A percentile compares a stretch with the other conserved stretches of the same genome.
phyloP scores from a whole-genome alignment of 2,329 filamentous ascomycete species.

The Ophidiomyces ophidiicola region DNA sequence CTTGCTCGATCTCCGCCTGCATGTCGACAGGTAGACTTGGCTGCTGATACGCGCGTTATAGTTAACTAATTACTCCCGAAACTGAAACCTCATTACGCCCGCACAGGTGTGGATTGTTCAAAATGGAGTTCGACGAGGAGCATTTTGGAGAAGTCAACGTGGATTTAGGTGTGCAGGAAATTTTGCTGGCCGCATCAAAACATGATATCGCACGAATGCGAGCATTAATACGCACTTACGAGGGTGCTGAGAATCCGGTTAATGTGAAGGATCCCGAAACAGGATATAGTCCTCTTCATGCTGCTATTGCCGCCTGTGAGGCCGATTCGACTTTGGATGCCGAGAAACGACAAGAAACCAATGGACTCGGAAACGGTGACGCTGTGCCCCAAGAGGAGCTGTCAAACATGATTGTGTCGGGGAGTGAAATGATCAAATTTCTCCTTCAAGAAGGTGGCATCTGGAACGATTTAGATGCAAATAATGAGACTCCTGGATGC shows the following conservation, averaged over 20 bases:
- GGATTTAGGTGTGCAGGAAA: slow-evolving; percentile 41
- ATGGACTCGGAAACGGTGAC: slow-evolving; percentile 19
- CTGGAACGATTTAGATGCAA: slow-evolving; percentile 86
- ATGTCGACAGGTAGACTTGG: too few species aligned
- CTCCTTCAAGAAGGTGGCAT: slow-evolving; percentile 82
- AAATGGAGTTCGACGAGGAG: slow-evolving; percentile 7
- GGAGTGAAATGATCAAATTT: slow-evolving; percentile 56
- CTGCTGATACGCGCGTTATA: too few species aligned
- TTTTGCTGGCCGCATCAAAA: slow-evolving; percentile 54
- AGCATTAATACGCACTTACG: slow-evolving; percentile 50
- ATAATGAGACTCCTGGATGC: slow-evolving; percentile 84
- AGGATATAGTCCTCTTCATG: slow-evolving; percentile 77
- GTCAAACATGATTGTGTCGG: slow-evolving; percentile 42
- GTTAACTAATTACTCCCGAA: too few species aligned
- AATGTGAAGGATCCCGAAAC: slow-evolving; percentile 75
- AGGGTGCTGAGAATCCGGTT: slow-evolving; percentile 41
- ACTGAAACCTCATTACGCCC: not conserved
- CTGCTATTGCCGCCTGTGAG: slow-evolving; percentile 68
- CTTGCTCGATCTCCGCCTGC: too few species aligned
- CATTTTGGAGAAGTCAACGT: slow-evolving; percentile 17
- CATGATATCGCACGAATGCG: slow-evolving; percentile 58
- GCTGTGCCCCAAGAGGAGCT: slow-evolving; percentile 19
- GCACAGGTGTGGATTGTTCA: slow-evolving; percentile 1
- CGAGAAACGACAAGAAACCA: slow-evolving; percentile 16
- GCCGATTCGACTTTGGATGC: slow-evolving; percentile 23